These are phyloP conservation scores for Linnemannia elongata DNA, from an alignment of 192 early-diverging fungal genomes.

Conservation along the genomic window DNA sequence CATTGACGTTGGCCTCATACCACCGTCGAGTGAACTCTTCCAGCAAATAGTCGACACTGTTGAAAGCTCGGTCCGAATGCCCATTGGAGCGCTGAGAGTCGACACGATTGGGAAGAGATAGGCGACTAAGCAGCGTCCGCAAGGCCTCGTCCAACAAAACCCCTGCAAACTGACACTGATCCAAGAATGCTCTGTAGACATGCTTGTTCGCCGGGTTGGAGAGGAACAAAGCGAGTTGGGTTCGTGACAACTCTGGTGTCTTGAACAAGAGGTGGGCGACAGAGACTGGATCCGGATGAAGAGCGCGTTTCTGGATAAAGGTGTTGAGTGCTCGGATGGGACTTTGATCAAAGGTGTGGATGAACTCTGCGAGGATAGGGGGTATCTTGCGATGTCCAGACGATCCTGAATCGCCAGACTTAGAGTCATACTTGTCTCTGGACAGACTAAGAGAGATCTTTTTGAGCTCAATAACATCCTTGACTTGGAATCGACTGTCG, in stretches of 20 bases:
- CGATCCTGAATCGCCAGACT: slow-evolving; percentile 22
- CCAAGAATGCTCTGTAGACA: slow-evolving; percentile 68
- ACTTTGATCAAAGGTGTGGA: slow-evolving; percentile 70
- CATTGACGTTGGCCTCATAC: slow-evolving; percentile 72
- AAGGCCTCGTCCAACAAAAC: slow-evolving; percentile 71
- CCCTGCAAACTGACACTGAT: slow-evolving; percentile 67
- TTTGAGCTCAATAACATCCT: slow-evolving; percentile 65
- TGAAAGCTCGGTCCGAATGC: slow-evolving; percentile 20
- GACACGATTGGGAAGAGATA: slow-evolving; percentile 67
- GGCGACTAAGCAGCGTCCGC: slow-evolving; percentile 65
- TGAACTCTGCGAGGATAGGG: slow-evolving; percentile 68
- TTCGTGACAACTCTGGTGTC: slow-evolving; percentile 70
- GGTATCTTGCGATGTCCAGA: slow-evolving; percentile 61
- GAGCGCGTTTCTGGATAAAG: slow-evolving; percentile 67
- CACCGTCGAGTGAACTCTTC: slow-evolving; percentile 74
- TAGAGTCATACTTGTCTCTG: slow-evolving; percentile 53
- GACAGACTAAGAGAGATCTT: slow-evolving; percentile 61
- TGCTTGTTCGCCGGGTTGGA: slow-evolving; percentile 67
- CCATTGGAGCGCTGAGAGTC: slow-evolving; percentile 11
- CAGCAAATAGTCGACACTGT: slow-evolving; percentile 64
- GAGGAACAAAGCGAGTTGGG: slow-evolving; percentile 71
- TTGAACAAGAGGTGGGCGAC: slow-evolving; percentile 78
- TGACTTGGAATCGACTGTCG: slow-evolving; percentile 68
- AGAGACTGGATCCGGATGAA: slow-evolving; percentile 69
- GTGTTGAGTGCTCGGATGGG: slow-evolving; percentile 69